phyloP scores from a whole-genome alignment of 1,284 basidiomycete genomes.

The Leccinum laetum region DNA sequence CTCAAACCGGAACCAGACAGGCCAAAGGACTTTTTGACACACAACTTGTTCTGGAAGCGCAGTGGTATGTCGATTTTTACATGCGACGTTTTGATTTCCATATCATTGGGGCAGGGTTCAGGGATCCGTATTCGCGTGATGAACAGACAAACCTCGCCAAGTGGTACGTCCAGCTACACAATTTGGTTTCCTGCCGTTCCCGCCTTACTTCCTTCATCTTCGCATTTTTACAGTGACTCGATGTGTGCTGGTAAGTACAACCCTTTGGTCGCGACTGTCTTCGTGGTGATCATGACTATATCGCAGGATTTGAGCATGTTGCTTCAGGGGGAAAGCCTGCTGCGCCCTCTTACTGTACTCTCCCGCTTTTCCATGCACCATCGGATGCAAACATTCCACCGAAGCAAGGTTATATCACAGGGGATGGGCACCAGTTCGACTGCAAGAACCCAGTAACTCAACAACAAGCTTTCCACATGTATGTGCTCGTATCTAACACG shows the following conservation, averaged over 20 bases:
- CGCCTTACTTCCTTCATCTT: not conserved
- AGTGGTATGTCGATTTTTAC: constrained; percentile 40
- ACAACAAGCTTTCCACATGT: constrained; percentile 62
- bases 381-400: constrained; percentile 24
- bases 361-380: constrained; percentile 54
- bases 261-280: not conserved
- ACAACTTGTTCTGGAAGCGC: constrained; percentile 54
- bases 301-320: constrained; percentile 39
- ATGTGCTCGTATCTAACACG: constrained; percentile 21
- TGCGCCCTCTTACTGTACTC: constrained; percentile 52
- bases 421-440: constrained; percentile 45
- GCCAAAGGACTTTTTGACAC: constrained; percentile 56
- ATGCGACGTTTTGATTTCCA: not conserved
- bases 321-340: constrained; percentile 39
- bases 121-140: constrained; percentile 57
- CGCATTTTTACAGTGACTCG: constrained; percentile 26
- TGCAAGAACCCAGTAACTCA: constrained; percentile 52
- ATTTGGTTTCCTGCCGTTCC: not conserved
- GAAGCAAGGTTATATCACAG: constrained; percentile 49
- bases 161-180: constrained; percentile 40
- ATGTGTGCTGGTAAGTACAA: constrained; percentile 46
- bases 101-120: constrained; percentile 13
- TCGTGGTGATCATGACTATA: not conserved
- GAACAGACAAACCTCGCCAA: constrained; percentile 50
- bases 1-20: constrained; percentile 44